Evolutionary conservation across 805 yeast genomes (phyloP), one percentile per base, ranked within the genome.

Genomic region (Candida khao-thaluensis): DNA sequence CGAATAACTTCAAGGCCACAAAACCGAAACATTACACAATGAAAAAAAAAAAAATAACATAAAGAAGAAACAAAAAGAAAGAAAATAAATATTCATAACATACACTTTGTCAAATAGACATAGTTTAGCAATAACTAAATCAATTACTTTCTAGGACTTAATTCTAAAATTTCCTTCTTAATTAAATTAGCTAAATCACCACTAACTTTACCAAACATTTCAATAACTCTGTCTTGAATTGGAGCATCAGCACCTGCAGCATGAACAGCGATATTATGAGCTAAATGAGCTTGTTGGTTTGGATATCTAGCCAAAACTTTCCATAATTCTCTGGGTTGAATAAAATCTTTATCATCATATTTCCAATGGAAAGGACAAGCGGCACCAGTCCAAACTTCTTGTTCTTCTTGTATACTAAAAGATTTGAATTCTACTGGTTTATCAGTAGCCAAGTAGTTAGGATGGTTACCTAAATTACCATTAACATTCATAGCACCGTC

Each of bases 351-450:
- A 37, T 81, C 83, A 18, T 74, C 66, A 40, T 77, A 77, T 41
- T 76, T 74, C 96, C 96, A 89, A 69, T 88, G 93, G 79, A 77
- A 85, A 48, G 91, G 87, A 45, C 81, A 68, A 33, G 93, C 93
- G 39, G 88, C 77, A 42, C 93, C 93, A 41, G 69, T 66, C 93
- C 93, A 86, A 45, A 78, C 74, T 67, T 85, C 95, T 64, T 83
- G 90, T 51, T 79, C 78, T 54, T 76, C 74, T 60, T 80, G 84
- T 35, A 74, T 57, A 48, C 68, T 70, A 49, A 71, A 59, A 30
- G 55, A 48, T 47, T 62, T 61, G 56, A 69, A 74, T 54, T 72
- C 71, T 36, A 75, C 56, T 37, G 81, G 79, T 47, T 73, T 64
- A 44, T 75, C 65, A 16, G 86, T 73, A 43, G 72, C 77, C 43